Conservation (phyloP, 2,329 filamentous ascomycete species). For the Pleomassaria siparia region DNA sequence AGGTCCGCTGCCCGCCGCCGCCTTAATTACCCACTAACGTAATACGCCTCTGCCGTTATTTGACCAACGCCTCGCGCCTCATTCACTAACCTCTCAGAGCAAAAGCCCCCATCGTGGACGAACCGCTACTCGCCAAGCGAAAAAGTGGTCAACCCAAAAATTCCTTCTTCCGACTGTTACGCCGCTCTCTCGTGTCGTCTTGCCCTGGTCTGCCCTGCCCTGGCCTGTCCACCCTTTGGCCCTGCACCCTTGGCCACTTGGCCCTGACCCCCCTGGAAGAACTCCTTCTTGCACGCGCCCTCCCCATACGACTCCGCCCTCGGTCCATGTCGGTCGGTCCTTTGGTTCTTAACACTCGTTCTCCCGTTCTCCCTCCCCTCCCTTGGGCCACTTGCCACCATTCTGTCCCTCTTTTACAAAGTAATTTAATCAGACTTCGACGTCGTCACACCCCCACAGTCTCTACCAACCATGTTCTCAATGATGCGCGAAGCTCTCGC, state of each 20-base stretch:
- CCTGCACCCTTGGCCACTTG: too few species aligned
- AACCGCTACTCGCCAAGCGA: constrained; percentile 12
- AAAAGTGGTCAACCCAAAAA: constrained; percentile 17
- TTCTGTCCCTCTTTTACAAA: constrained; percentile 6
- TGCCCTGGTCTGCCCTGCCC: too few species aligned
- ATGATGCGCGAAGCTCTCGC: constrained; percentile 18
- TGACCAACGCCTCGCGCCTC: constrained; percentile 8
- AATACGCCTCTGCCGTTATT: constrained; percentile 22
- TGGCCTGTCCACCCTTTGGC: too few species aligned
- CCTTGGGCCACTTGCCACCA: background rate
- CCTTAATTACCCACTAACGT: background rate
- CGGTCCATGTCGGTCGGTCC: background rate
- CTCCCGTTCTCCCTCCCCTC: background rate
- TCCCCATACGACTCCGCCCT: constrained; percentile 4
- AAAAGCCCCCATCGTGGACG: constrained; percentile 5
- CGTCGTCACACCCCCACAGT: too few species aligned
- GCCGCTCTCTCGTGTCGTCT: too few species aligned
- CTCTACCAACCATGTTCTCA: constrained; percentile 4
- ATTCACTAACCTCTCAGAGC: background rate
- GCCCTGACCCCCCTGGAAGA: constrained; percentile 7
- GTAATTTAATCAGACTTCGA: too few species aligned
- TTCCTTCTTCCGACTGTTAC: constrained; percentile 16
- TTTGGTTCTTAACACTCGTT: constrained; percentile 1
- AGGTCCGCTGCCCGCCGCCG: constrained; percentile 10
- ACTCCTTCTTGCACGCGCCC: background rate